Percentiles rank a stretch among this genome's conserved stretches.
Conservation (phyloP, 2,329 filamentous ascomycete genomes). For the Raffaelea deltoideospora region DNA sequence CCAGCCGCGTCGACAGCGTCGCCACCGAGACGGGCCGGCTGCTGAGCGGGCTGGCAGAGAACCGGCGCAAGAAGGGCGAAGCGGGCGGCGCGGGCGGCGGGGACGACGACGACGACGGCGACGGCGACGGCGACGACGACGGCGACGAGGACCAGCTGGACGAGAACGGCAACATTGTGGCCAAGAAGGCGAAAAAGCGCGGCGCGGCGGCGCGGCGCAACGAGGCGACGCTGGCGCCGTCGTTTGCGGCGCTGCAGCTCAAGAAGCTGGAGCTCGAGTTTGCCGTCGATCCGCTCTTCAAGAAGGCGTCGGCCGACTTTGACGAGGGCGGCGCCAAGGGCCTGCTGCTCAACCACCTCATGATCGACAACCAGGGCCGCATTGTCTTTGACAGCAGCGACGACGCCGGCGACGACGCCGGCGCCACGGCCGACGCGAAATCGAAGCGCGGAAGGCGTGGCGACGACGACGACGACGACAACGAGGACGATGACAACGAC, state of each 20-base stretch:
- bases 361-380: conserved; percentile 78
- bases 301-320: conserved; percentile 95
- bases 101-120: conserved; percentile 48
- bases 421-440: too few relatives aligned
- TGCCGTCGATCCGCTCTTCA: conserved; percentile 94
- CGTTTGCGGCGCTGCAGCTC: conserved; percentile 74
- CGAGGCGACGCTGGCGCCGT: conserved; percentile 82
- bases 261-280: conserved; percentile 98
- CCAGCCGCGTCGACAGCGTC: conserved; percentile 92
- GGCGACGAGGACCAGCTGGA: too few relatives aligned
- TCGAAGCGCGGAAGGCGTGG: conserved; percentile 20
- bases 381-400: conserved; percentile 99
- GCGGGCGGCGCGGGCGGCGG: conserved; percentile 46
- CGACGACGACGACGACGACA: conserved; percentile 20
- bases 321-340: conserved; percentile 97
- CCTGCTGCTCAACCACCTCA: conserved; percentile 85
- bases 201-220: too few relatives aligned
- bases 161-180: conserved; percentile 30
- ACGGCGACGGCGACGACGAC: conserved; percentile 48
- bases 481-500: conserved; percentile 27
- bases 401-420: conserved; percentile 46
- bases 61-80: conserved; percentile 61
- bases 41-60: conserved; percentile 83
- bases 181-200: conserved; percentile 60
- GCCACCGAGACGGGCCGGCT: conserved; percentile 94